These are phyloP conservation scores for Xanthoconium purpureum DNA, from an alignment of 768 basidiomycete species.

Conservation along the genomic window DNA sequence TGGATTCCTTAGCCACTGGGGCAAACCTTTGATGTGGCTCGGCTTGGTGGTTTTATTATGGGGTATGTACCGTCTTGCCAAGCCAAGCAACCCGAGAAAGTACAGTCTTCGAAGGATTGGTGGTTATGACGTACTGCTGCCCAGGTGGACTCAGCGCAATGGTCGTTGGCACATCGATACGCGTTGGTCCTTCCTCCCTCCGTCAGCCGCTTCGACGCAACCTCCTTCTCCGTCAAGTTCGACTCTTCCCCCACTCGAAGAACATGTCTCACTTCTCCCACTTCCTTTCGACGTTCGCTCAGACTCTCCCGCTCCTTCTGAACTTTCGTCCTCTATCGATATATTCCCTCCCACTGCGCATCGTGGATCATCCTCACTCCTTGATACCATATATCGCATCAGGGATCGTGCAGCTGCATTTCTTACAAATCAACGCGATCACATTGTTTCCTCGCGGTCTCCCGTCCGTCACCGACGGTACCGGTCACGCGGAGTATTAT, in stretches of 20 bases:
- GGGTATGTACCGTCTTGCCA: slow-evolving; percentile 56
- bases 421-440: slow-evolving; percentile 39
- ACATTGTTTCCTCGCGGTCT: slow-evolving; percentile 41
- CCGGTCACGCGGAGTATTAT: slow-evolving; percentile 61
- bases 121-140: slow-evolving; percentile 76
- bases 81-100: slow-evolving; percentile 59
- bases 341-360: slow-evolving; percentile 38
- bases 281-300: slow-evolving; percentile 60
- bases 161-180: slow-evolving; percentile 75
- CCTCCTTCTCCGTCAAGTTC: slow-evolving; percentile 47
- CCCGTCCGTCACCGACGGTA: slow-evolving; percentile 47
- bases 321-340: slow-evolving; percentile 44
- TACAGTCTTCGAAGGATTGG: slow-evolving; percentile 58
- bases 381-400: slow-evolving; percentile 54
- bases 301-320: slow-evolving; percentile 54
- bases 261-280: slow-evolving; percentile 53
- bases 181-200: slow-evolving; percentile 48
- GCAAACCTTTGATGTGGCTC: slow-evolving; percentile 84
- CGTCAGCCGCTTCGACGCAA: slow-evolving; percentile 38
- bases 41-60: slow-evolving; percentile 69
- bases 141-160: slow-evolving; percentile 66
- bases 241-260: slow-evolving; percentile 48
- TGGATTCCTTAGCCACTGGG: slow-evolving; percentile 85
- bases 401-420: slow-evolving; percentile 51
- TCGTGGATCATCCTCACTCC: slow-evolving; percentile 39